phyloP scores from a whole-genome alignment of 306 rosid species.

The Corylus americana region DNA sequence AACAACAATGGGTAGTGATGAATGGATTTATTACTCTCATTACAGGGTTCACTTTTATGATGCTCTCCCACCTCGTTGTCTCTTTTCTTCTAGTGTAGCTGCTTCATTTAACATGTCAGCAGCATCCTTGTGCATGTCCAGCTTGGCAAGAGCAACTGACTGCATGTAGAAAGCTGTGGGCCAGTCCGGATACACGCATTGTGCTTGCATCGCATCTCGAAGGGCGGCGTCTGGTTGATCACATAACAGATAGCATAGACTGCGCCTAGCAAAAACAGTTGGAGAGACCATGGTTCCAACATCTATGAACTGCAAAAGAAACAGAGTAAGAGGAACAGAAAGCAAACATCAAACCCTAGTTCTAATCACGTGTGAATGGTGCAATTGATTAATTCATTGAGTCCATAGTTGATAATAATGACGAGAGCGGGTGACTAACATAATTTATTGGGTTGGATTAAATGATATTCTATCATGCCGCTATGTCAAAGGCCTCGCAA shows the following conservation, averaged over 20 bases:
- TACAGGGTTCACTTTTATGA: constrained; percentile 35
- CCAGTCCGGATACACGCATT: constrained; percentile 92
- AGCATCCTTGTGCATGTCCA: constrained; percentile 95
- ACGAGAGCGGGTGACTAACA: too few relatives aligned
- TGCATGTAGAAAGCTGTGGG: constrained; percentile 97
- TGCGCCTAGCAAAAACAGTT: constrained; percentile 91
- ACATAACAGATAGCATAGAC: constrained; percentile 83
- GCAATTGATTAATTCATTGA: too few relatives aligned
- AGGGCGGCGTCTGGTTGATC: constrained; percentile 96
- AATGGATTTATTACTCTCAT: constrained; percentile 15
- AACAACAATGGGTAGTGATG: constrained; percentile 30
- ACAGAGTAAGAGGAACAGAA: constrained; percentile 4
- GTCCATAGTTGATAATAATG: too few relatives aligned
- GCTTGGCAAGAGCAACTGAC: constrained; percentile 94
- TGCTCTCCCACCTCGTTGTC: constrained; percentile 78
- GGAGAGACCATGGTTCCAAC: constrained; percentile 96
- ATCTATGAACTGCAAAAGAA: constrained; percentile 69
- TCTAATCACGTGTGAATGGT: too few relatives aligned
- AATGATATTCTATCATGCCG: too few relatives aligned
- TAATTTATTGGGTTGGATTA: too few relatives aligned
- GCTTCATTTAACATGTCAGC: constrained; percentile 97
- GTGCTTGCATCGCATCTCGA: constrained; percentile 99
- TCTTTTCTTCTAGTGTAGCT: constrained; percentile 81
- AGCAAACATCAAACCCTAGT: background rate
- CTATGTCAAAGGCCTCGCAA: too few relatives aligned